Conservation (phyloP, 345 rosid species). For the Cardamine occulta region DNA sequence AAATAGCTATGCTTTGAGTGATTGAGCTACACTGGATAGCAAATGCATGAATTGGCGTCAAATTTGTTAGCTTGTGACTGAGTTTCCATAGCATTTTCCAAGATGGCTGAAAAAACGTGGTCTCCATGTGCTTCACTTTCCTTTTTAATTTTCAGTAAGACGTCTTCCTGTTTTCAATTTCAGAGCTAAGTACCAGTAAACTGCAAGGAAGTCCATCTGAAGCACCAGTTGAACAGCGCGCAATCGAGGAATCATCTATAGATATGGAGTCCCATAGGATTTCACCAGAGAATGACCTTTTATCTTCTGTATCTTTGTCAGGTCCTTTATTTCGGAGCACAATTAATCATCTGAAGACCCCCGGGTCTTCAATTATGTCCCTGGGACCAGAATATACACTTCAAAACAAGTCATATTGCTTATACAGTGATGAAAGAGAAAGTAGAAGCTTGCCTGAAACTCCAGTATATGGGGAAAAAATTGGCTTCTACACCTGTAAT, state of each 20-base stretch:
- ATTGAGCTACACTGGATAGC: conserved; percentile 27
- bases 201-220: conserved; percentile 47
- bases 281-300: conserved; percentile 38
- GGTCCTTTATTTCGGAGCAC: conserved; percentile 57
- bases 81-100: neutral
- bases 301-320: conserved; percentile 39
- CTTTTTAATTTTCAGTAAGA: conserved; percentile 13
- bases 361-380: conserved; percentile 36
- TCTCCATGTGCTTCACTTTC: conserved; percentile 19
- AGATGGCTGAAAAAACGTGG: conserved; percentile 14
- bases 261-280: conserved; percentile 44
- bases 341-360: conserved; percentile 57
- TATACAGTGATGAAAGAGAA: conserved; percentile 44
- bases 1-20: conserved; percentile 14
- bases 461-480: conserved; percentile 46
- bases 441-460: conserved; percentile 36
- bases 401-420: conserved; percentile 38
- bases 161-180: conserved; percentile 20
- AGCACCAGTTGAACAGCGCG: conserved; percentile 40
- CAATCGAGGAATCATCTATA: conserved; percentile 35
- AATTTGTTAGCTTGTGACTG: conserved; percentile 7
- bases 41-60: conserved; percentile 24
- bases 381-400: conserved; percentile 39
- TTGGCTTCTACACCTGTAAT: conserved; percentile 57
- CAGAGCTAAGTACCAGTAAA: conserved; percentile 51